Base-by-base conservation (phyloP, 805 yeast genomes). In the Blastobotrys mokoenaii region DNA sequence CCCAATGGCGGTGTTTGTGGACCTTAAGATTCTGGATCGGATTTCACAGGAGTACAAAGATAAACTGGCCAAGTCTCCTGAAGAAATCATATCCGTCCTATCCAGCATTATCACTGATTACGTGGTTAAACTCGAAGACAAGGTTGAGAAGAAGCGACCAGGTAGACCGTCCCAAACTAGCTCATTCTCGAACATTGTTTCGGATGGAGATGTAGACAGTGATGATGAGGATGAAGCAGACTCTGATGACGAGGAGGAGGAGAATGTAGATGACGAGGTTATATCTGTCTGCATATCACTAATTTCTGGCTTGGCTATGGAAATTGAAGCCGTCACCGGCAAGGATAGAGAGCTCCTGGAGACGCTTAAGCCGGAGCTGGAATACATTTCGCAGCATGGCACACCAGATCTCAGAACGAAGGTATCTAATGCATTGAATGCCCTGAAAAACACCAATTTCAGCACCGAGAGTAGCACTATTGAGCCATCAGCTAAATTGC, bases 1-100 rank as follows among this genome's bases (percentile, higher is more conserved):
- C 48, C 82, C 85, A n/a, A 72, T 77, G 43, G 52, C 71, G 6
- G 68, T 75, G 44, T 64, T 84, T 32, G 64, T 78, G 5, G 82
- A 83, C 55, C 65, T 86, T 47, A 74, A 81, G 48, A 57, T 86
- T 9, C 61, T 89, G 42, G 93, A 87, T 56, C 62, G 65, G 29
- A 63, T 85, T 30, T 76, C 80, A 18, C 72, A 72, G 3, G 67
- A 69, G 12, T 79, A 82, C 56, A 82, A 76, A 48, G 76, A 79
- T 7, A 70, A 69, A 38, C 57, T 82, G 22, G 71, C 80, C 6
- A 68, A 68, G 33, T 71, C 80, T 1, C 80, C 88, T 0, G 62
- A 63, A 2, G 84, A 80, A 40, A 69, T 83, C 38, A 62, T 86
- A 14, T 69, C 64, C 5, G 65, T 79, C 14, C 65, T 79, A 2